These are phyloP conservation scores for Cordyceps cateniannulata DNA, from an alignment of 2,329 filamentous ascomycete genomes.

Conservation along the genomic window DNA sequence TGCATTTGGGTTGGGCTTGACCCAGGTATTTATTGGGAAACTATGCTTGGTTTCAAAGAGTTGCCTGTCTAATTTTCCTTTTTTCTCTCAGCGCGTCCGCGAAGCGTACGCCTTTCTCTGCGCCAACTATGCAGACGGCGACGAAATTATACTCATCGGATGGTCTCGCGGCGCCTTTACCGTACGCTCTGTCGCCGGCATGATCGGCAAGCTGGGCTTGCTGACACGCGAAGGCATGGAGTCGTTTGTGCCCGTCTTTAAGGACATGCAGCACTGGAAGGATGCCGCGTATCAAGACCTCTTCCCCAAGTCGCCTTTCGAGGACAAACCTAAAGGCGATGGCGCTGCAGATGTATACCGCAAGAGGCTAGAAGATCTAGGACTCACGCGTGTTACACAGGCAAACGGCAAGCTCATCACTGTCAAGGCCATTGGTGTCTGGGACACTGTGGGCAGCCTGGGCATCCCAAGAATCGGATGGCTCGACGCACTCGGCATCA, in stretches of 20 bases:
- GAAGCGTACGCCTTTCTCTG: conserved; percentile 58
- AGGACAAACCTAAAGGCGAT: conserved; percentile 41
- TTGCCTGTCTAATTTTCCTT: conserved; percentile 8
- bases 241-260: conserved; percentile 49
- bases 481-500: conserved; percentile 41
- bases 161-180: conserved; percentile 56
- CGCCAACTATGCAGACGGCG: conserved; percentile 52
- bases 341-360: conserved; percentile 37
- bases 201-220: conserved; percentile 45
- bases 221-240: conserved; percentile 47
- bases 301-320: conserved; percentile 41
- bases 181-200: conserved; percentile 47
- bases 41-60: not conserved
- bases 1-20: conserved; percentile 48
- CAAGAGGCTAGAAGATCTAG: conserved; percentile 35
- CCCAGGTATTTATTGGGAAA: conserved; percentile 42
- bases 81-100: conserved; percentile 39
- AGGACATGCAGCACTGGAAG: conserved; percentile 49
- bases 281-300: conserved; percentile 38
- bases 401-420: conserved; percentile 36
- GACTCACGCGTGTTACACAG: conserved; percentile 34
- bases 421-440: conserved; percentile 40
- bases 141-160: conserved; percentile 50
- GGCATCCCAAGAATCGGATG: conserved; percentile 39
- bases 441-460: conserved; percentile 38